These are phyloP conservation scores for Penicillium atrosanguineum DNA, from an alignment of 495 filamentous ascomycete genomes.

Conservation along the genomic window DNA sequence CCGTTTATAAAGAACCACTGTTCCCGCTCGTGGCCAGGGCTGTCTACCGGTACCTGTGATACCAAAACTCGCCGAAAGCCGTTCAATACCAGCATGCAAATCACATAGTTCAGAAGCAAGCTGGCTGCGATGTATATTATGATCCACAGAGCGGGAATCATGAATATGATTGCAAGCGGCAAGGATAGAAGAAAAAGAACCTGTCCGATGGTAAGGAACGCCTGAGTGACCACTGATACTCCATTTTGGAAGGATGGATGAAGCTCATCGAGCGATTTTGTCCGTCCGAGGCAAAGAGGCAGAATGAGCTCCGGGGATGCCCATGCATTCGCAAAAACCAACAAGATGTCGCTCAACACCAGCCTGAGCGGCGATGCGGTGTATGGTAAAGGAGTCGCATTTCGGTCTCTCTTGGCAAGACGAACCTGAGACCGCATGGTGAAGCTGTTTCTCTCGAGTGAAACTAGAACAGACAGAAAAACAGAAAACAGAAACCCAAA, in stretches of 20 bases:
- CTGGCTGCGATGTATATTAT: slow-evolving; percentile 34
- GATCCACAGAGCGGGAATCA: slow-evolving; percentile 51
- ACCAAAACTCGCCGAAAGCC: slow-evolving; percentile 19
- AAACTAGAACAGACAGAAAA: neutral
- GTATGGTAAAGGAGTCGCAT: slow-evolving; percentile 43
- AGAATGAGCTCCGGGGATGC: slow-evolving; percentile 51
- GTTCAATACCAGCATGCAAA: slow-evolving; percentile 51
- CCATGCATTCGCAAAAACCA: slow-evolving; percentile 50
- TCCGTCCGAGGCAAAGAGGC: slow-evolving; percentile 49
- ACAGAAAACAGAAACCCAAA: neutral
- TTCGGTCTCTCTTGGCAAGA: slow-evolving; percentile 6
- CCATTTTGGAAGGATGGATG: slow-evolving; percentile 48
- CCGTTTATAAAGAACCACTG: slow-evolving; percentile 43
- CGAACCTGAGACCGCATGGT: slow-evolving; percentile 7
- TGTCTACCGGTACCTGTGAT: slow-evolving; percentile 23
- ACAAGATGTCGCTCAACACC: slow-evolving; percentile 51
- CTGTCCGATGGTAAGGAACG: slow-evolving; percentile 43
- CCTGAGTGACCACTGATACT: slow-evolving; percentile 49
- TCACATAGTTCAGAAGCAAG: slow-evolving; percentile 43
- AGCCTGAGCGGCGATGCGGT: slow-evolving; percentile 59
- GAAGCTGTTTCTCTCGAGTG: neutral
- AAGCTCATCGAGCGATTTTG: slow-evolving; percentile 57
- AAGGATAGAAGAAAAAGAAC: slow-evolving; percentile 39
- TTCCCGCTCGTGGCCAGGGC: slow-evolving; percentile 27
- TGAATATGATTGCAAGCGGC: slow-evolving; percentile 45